Conservation (phyloP, 2,329 filamentous ascomycete genomes). For the Xylaria sp. region DNA sequence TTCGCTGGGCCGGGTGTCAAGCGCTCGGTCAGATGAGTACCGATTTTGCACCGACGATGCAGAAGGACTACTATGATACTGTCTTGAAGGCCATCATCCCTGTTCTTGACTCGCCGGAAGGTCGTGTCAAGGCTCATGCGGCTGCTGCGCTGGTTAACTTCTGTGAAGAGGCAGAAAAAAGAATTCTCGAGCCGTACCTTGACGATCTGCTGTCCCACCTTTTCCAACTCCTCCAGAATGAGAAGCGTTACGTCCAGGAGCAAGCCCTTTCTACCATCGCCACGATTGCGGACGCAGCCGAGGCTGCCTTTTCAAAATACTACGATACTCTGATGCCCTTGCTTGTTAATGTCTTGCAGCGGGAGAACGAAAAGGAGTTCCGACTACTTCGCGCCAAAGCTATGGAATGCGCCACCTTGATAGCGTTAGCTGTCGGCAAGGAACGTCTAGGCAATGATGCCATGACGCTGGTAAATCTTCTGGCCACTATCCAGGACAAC, state of each 20-base stretch:
- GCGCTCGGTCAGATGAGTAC: slow-evolving; percentile 99
- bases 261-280: slow-evolving; percentile 97
- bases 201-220: slow-evolving; percentile 84
- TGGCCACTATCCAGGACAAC: slow-evolving; percentile 82
- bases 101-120: slow-evolving; percentile 85
- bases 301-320: slow-evolving; percentile 92
- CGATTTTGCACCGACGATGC: slow-evolving; percentile 97
- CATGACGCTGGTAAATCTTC: slow-evolving; percentile 80
- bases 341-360: slow-evolving; percentile 83
- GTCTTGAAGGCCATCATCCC: slow-evolving; percentile 92
- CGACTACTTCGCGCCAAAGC: slow-evolving; percentile 91
- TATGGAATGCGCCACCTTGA: slow-evolving; percentile 98
- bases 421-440: slow-evolving; percentile 92
- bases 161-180: slow-evolving; percentile 96
- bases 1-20: slow-evolving; percentile 97
- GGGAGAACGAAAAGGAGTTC: slow-evolving; percentile 93
- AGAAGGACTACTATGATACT: slow-evolving; percentile 87
- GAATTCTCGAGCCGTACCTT: slow-evolving; percentile 87
- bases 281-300: slow-evolving; percentile 97
- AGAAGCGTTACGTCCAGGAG: slow-evolving; percentile 96
- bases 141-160: slow-evolving; percentile 99
- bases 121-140: slow-evolving; percentile 93
- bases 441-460: slow-evolving; percentile 89
- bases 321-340: slow-evolving; percentile 96
- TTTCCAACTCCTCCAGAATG: slow-evolving; percentile 84